Evolutionary conservation across 225 moss, liverwort and hornwort genomes (phyloP).

Genomic region (Asterella californica): DNA sequence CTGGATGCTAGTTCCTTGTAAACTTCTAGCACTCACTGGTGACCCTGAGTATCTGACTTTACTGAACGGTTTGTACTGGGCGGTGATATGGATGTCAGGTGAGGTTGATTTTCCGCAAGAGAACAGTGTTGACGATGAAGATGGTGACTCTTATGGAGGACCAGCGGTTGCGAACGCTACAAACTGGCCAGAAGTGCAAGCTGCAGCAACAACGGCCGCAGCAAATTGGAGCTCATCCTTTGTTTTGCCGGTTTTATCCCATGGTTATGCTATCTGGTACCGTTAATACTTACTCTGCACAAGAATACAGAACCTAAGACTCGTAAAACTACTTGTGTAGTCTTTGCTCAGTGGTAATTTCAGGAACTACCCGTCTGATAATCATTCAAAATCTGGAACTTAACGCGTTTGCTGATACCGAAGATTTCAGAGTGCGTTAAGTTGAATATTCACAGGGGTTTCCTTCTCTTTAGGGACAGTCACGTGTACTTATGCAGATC

Average conservation of each 20-base stretch:
- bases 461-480: neutral
- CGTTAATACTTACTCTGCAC: neutral
- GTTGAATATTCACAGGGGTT: neutral
- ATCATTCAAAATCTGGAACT: neutral
- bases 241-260: conserved; percentile 50
- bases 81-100: neutral
- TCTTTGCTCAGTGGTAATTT: neutral
- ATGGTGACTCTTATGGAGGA: conserved; percentile 37
- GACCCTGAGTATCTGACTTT: neutral
- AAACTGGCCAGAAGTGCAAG: conserved; percentile 41
- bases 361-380: neutral
- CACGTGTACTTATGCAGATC: neutral
- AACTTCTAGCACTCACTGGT: too few relatives aligned
- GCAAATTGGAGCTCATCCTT: conserved; percentile 41
- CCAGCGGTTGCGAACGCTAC: conserved; percentile 34
- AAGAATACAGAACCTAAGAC: neutral
- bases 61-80: neutral
- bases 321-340: neutral
- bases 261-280: conserved; percentile 61
- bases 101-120: conserved; percentile 5
- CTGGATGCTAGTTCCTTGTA: neutral
- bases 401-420: neutral
- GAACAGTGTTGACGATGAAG: conserved; percentile 1
- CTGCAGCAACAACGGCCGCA: conserved; percentile 37
- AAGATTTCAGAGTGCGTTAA: neutral